These are phyloP conservation scores for Porphyrellus sp. DNA, from an alignment of 1,284 basidiomycete species.

Conservation along the genomic window DNA sequence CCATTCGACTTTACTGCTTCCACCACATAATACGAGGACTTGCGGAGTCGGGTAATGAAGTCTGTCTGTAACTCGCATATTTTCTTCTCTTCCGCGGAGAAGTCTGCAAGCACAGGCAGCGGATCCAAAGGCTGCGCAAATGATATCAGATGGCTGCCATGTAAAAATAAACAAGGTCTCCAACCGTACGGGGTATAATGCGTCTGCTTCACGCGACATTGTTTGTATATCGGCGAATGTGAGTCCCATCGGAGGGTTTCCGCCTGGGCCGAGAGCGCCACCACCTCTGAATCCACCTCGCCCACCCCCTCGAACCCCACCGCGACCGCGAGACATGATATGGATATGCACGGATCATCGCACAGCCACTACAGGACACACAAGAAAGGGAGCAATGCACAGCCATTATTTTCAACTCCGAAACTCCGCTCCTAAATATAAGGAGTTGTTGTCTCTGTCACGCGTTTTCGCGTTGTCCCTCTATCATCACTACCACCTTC, in stretches of 20 bases:
- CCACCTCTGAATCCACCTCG: constrained; percentile 55
- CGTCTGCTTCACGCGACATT: constrained; percentile 68
- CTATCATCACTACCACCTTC: constrained; percentile 23
- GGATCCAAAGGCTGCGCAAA: constrained; percentile 51
- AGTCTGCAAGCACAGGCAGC: constrained; percentile 61
- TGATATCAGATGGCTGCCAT: constrained; percentile 20
- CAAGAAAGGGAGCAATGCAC: background rate
- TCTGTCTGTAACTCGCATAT: constrained; percentile 64
- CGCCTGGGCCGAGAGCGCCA: constrained; percentile 46
- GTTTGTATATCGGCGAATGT: constrained; percentile 74
- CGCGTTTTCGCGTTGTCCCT: constrained; percentile 29
- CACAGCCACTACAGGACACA: constrained; percentile 17
- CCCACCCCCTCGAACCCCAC: constrained; percentile 51
- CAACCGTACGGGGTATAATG: constrained; percentile 70
- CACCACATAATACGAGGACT: constrained; percentile 70
- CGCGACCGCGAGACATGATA: constrained; percentile 55
- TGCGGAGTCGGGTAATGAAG: constrained; percentile 60
- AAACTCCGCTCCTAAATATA: constrained; percentile 31
- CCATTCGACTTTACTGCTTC: constrained; percentile 66
- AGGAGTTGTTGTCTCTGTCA: background rate
- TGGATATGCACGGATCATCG: background rate
- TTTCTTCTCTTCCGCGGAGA: constrained; percentile 58
- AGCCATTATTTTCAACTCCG: constrained; percentile 23
- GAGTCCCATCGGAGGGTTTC: constrained; percentile 70
- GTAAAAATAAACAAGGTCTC: constrained; percentile 15